Evolutionary conservation across 805 yeast species (phyloP), one percentile per base, ranked within the genome.

Genomic region (Yamadazyma laniorum): DNA sequence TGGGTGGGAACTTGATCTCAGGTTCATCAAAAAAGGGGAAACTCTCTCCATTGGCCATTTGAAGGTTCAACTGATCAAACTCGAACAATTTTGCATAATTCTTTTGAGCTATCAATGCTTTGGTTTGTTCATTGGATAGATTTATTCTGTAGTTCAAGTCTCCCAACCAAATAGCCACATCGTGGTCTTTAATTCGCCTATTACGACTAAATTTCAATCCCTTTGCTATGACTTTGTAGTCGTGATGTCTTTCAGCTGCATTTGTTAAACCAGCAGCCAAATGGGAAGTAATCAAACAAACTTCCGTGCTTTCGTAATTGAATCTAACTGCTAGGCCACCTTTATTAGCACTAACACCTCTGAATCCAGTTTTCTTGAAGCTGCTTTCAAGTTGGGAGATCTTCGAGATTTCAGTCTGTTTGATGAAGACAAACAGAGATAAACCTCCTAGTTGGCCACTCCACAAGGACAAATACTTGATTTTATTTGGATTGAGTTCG

Each of bases 241-340:
- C 95, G 47, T 80, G 81, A 54, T 86, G 95, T 40, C 99, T 70
- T 59, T 91, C 96, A 22, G 81, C 85, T 11, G 78, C 71, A 53
- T 86, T 81, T 42, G 80, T 79, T 44, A 83, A 74, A 0, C 99
- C 99, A 2, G 99, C 99, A 1, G 98, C 97, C 40, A 93, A 69
- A 67, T 93, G 99, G 3, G 95, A 80, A 3, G 82, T 80, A 9
- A 91, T 79, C 47, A 91, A 77, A 52, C 96, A 87, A 35, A 93
- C 61, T 19, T 76, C 77, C 8, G 91, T 79, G 22, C 79, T 79
- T 11, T 82, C 79, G 42, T 81, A 74, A 17, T 72, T 65, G 52
- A 87, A 72, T 45, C 90, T 75, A 3, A 84, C 77, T 0, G 85
- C 82, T 30, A 85, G 77, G 2, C 86, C 95, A 3, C 96, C 96